Base-by-base conservation (phyloP, 1,139 yeast genomes). In the Chernovozyma sophiae-reginae region DNA sequence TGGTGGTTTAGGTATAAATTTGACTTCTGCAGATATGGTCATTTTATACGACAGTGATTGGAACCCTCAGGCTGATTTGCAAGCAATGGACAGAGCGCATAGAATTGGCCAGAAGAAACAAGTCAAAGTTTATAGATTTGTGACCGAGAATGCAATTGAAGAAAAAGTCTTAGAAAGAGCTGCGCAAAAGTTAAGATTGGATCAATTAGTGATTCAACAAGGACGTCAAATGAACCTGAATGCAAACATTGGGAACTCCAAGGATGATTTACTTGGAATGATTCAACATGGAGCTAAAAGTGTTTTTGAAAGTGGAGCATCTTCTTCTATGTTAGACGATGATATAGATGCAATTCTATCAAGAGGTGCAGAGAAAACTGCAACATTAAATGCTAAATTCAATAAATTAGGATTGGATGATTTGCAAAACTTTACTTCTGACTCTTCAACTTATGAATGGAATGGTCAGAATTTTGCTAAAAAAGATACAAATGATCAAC, bases 361-460 rank as follows among this genome's bases (percentile, higher is more conserved):
- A 35, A 72, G 77, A 48, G 96, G 97, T 26, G 86, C 87, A 39
- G 83, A 79, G 46, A 86, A 86, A 51, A 92, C 98, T 0, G 77
- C 81, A 29, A 72, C 74, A 31, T 64, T 90, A 45, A 86, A 86
- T 53, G 81, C 79, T 14, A 86, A 86, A 52, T 92, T 86, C 58
- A 82, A 86, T 37, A 79, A 82, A 34, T 68, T 92, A 32, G 97
- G 97, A 15, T 67, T 92, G 31, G 97, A 92, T 53, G 97, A 92
- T 53, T 65, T 92, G 42, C 97, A 90, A 55, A 86, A 86, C 55
- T 89, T 92, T 52, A 78, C 90, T 1, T 79, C 89, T 13, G 96
- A 89, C 48, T 79, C 79, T 25, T 86, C 95, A 2, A 92, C 96
- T 0, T 92, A 90, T 59, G 96, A 90, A 58, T 92, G 98, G 98